Evolutionary conservation across 2,329 filamentous ascomycete genomes (phyloP).

Genomic region (Septoria petroselini): DNA sequence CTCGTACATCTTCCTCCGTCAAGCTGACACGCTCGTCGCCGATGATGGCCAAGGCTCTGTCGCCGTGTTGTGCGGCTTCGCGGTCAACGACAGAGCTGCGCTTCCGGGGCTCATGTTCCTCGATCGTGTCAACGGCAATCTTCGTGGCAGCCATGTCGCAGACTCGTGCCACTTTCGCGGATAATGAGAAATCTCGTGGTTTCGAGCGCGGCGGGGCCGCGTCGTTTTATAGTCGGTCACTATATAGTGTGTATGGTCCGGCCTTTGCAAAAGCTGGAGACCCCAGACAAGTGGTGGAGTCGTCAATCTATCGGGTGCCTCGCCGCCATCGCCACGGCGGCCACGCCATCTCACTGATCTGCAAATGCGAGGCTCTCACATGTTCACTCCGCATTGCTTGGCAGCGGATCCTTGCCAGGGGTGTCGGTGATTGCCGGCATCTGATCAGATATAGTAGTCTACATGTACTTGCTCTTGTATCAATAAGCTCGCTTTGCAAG

Average conservation of each 20-base stretch:
- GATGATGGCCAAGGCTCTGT: slow-evolving; percentile 24
- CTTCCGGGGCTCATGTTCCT: slow-evolving; percentile 16
- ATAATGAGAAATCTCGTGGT: neutral
- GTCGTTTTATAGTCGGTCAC: neutral
- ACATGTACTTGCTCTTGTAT: no score
- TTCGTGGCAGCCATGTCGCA: slow-evolving; percentile 16
- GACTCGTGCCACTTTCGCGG: neutral
- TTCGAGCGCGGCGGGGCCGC: neutral
- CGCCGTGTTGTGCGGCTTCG: slow-evolving; percentile 22
- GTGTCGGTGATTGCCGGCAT: no score
- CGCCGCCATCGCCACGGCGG: neutral
- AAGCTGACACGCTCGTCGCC: slow-evolving; percentile 33
- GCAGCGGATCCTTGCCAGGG: no score
- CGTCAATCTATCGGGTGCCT: neutral
- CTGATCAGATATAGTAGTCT: no score
- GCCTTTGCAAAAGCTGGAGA: slow-evolving; percentile 6
- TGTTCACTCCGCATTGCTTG: neutral
- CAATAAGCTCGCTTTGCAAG: no score
- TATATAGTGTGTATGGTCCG: neutral
- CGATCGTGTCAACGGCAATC: slow-evolving; percentile 14
- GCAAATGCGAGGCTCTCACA: neutral
- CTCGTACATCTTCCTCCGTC: slow-evolving; percentile 39
- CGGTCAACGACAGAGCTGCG: slow-evolving; percentile 11
- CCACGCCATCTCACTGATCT: slow-evolving; percentile 10
- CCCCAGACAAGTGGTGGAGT: neutral